Evolutionary conservation across 2,329 filamentous ascomycete genomes (phyloP), one percentile per base, ranked within the genome.

Genomic region (Aspergillus flavus): DNA sequence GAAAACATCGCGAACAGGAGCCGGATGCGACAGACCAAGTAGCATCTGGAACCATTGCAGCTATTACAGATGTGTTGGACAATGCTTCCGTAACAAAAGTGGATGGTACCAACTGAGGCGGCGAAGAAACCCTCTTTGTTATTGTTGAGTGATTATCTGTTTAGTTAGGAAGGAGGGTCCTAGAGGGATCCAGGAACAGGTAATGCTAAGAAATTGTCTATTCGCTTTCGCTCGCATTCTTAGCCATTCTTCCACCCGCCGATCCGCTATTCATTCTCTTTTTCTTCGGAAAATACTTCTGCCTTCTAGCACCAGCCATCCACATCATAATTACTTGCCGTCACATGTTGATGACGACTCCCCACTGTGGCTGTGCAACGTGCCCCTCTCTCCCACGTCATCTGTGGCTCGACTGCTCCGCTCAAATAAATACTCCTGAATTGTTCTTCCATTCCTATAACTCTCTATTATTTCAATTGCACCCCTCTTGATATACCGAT

Each of bases 371-470:
- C 75, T 71, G 73, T 73, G 70, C 67, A 62, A 23, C 28, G 50
- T 16, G 43, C 55, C 53, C 68, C 67, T 69, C 67, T 69, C 68
- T 69, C 68, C 50, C 68, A 77, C 75, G 75, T 77, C 75, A 77
- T 66, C 28, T 75, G 76, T 58, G 45, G 53, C 50, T 43, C 41
- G 52, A 36, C 45, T 57, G 59, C 64, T 62, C 34, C 58, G 9
- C n/a, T 58, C 6, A 36, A 63, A 62, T 67, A 65, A 66, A 68
- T 70, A 32, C 50, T 45, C 55, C 48, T 32, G 16, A 52, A 19
- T n/a, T 52, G 26, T 4, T 26, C 48, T 52, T 32, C 48, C 28
- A 52, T 34, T 52, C 2, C 28, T 28, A 52, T 48, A 32, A 4
- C 46, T 50, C 26, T 30, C 11, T 3, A 5, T 11, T 7, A 32